These are phyloP conservation scores for Arachis stenosperma DNA, from an alignment of 306 rosid genomes.

Conservation along the genomic window DNA sequence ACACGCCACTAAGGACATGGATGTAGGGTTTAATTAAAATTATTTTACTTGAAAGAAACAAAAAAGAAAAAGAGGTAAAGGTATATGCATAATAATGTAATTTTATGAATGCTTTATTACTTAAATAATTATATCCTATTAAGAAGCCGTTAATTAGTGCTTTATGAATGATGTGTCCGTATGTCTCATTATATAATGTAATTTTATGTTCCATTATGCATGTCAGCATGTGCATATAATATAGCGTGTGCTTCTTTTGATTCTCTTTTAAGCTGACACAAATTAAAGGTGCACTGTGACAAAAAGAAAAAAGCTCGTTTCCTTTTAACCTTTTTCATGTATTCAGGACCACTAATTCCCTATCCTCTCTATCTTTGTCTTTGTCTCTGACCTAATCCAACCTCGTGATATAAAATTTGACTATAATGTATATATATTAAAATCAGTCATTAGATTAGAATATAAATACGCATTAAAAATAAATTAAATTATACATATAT, in stretches of 20 bases:
- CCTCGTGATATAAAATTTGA: background rate
- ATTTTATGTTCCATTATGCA: background rate
- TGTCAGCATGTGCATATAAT: no score
- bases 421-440: no score
- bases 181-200: background rate
- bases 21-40: background rate
- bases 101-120: no score
- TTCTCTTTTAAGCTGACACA: background rate
- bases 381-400: background rate
- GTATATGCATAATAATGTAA: no score
- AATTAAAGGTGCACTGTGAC: background rate
- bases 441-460: no score
- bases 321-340: constrained; percentile 17
- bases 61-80: background rate
- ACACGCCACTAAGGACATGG: background rate
- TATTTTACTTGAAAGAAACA: background rate
- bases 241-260: background rate
- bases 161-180: background rate
- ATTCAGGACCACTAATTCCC: background rate
- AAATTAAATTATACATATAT: no score
- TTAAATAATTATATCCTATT: background rate
- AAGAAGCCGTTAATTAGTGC: background rate
- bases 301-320: constrained; percentile 19
- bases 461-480: no score
- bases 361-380: no score